Conservation (phyloP, 306 rosid genomes). For the Corylus avellana region DNA sequence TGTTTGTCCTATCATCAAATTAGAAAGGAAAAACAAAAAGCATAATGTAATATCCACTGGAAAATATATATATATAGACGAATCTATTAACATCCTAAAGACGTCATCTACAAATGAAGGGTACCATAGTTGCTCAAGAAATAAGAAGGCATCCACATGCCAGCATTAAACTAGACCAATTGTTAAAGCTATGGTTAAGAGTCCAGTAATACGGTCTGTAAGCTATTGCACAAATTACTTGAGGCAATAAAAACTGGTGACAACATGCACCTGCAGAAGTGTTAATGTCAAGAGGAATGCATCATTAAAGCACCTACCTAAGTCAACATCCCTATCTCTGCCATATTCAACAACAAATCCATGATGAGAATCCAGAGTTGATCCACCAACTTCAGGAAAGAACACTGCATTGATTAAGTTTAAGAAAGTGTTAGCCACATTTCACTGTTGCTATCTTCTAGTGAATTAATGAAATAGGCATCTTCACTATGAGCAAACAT, state of each 20-base stretch:
- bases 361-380: constrained; percentile 61
- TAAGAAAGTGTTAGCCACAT: constrained; percentile 3
- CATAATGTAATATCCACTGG: too few relatives aligned
- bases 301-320: constrained; percentile 42
- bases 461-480: constrained; percentile 22
- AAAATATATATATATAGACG: background rate
- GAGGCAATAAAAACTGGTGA: background rate
- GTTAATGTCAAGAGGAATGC: constrained; percentile 10
- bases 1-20: background rate
- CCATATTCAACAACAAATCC: constrained; percentile 64
- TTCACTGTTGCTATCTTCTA: constrained; percentile 2
- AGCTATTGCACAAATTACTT: constrained; percentile 9
- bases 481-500: constrained; percentile 20
- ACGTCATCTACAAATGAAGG: background rate
- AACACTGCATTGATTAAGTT: constrained; percentile 43
- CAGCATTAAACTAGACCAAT: background rate
- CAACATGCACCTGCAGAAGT: background rate
- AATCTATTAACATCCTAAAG: background rate
- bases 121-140: background rate
- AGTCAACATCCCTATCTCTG: constrained; percentile 56
- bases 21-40: background rate
- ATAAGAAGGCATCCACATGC: background rate
- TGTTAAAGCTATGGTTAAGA: background rate
- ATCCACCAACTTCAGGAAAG: constrained; percentile 55
- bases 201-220: background rate